These are phyloP conservation scores for Laburnicola sp. DNA, from an alignment of 2,329 filamentous ascomycete species.

Conservation along the genomic window DNA sequence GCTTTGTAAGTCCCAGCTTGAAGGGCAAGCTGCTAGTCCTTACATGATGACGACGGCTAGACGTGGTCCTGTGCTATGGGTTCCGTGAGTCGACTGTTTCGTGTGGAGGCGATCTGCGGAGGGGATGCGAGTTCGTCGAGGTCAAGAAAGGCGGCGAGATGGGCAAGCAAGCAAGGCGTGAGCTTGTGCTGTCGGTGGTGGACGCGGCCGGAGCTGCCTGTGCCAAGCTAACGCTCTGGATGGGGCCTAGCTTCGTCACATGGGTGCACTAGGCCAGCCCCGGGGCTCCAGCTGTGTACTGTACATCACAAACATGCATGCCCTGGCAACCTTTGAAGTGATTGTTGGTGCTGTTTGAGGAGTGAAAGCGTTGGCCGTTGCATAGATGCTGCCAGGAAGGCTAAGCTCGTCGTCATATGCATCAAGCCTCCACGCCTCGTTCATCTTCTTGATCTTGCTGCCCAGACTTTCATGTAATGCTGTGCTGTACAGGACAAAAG, in stretches of 20 bases:
- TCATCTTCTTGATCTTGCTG: no score
- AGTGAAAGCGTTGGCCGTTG: no score
- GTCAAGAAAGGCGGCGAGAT: background rate
- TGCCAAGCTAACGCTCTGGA: conserved; percentile 5
- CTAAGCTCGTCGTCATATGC: no score
- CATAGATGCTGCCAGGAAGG: no score
- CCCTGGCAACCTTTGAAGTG: no score
- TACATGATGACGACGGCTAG: conserved; percentile 37
- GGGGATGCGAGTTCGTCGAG: background rate
- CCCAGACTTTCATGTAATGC: no score
- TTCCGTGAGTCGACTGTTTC: background rate
- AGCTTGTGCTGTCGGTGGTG: conserved; percentile 8
- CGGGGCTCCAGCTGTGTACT: no score
- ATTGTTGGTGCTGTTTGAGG: no score
- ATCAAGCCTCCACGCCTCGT: no score
- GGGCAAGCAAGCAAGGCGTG: conserved; percentile 2
- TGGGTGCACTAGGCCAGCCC: no score
- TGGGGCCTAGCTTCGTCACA: background rate
- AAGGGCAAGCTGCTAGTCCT: conserved; percentile 8
- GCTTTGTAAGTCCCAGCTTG: conserved; percentile 19
- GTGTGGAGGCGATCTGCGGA: background rate
- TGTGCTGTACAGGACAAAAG: no score
- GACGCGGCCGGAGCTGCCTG: conserved; percentile 21
- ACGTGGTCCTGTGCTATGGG: conserved; percentile 12
- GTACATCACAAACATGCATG: no score